Evolutionary conservation across 768 basidiomycete species (phyloP).

Genomic region (Obba rivulosa): DNA sequence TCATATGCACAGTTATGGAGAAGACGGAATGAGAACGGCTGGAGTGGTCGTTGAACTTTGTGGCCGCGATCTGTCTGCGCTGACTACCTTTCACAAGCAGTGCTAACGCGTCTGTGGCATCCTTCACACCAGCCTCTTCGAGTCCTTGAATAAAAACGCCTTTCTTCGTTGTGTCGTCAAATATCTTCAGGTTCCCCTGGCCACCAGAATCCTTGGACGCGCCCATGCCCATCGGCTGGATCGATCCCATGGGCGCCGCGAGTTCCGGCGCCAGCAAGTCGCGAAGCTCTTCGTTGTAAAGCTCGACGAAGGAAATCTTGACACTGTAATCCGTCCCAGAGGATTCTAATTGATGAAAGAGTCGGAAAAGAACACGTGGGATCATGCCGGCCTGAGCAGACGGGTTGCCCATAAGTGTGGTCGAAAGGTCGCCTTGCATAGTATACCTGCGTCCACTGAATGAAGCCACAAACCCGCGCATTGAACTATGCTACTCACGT

Average conservation of each 20-base stretch:
- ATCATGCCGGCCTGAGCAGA: slow-evolving; percentile 92
- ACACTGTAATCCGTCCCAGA: slow-evolving; percentile 81
- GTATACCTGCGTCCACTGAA: slow-evolving; percentile 61
- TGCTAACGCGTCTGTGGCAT: slow-evolving; percentile 75
- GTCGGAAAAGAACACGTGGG: slow-evolving; percentile 84
- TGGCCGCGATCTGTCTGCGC: slow-evolving; percentile 88
- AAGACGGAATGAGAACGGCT: slow-evolving; percentile 98
- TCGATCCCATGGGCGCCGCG: slow-evolving; percentile 54
- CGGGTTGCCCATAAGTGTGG: slow-evolving; percentile 82
- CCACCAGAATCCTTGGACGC: slow-evolving; percentile 38
- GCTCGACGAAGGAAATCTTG: slow-evolving; percentile 88
- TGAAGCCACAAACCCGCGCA: not conserved
- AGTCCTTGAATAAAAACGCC: slow-evolving; percentile 93
- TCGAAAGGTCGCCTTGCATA: slow-evolving; percentile 92
- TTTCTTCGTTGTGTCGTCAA: slow-evolving; percentile 83
- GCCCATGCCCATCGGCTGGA: slow-evolving; percentile 77
- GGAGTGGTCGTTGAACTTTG: slow-evolving; percentile 96
- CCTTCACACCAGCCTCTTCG: slow-evolving; percentile 83
- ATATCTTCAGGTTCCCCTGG: slow-evolving; percentile 75
- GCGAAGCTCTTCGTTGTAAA: slow-evolving; percentile 97
- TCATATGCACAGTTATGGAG: slow-evolving; percentile 90
- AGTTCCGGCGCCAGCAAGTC: slow-evolving; percentile 87
- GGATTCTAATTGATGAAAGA: slow-evolving; percentile 84
- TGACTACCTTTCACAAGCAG: slow-evolving; percentile 87
- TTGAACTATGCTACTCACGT: slow-evolving; percentile 56